Base-by-base conservation (phyloP, 1,284 basidiomycete genomes). In the Rhodotorula mucilaginosa region DNA sequence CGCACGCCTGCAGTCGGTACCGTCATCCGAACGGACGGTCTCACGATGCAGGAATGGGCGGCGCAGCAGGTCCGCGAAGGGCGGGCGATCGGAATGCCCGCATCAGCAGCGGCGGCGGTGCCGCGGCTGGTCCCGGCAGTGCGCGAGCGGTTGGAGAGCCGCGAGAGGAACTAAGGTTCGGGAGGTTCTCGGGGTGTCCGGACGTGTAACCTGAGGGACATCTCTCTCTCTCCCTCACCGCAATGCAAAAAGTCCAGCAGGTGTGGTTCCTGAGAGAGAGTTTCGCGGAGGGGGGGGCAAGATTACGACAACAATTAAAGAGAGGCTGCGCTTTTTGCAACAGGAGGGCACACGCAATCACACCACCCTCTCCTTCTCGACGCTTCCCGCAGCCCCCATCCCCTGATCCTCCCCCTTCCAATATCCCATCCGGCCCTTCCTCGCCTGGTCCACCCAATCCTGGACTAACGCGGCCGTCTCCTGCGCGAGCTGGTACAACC, bases 1-100 rank as follows among this genome's bases (percentile, higher is more conserved):
- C 16, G n/a, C 31, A n/a, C 52, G 4, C 44, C 46, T 21, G 10
- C 48, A 72, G 69, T 74, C 61, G 75, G 75, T 48, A 71, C 73
- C 54, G 75, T 76, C 16, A 76, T 76, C 58, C 73, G 75, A n/a
- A 76, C 75, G 34, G 74, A 75, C 63, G 74, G 74, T 16, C 61
- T 75, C 13, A 73, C 74, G 13, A 75, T 75, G 74, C 60, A 56
- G 47, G 74, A 75, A 34, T 75, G 74, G 74, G 74, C 74, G 8
- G 67, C 64, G 65, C 46, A 34, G 44, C 68, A 73, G 44, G 61
- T 70, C 31, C 62, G 64, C 10, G 65, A 70, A 12, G 66, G 66
- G 0, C 57, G 58, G 16, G 66, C 66, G 31, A 29, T 70, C 51
- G 72, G 68, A 18, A 16, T 67, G 26, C 62, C 71, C 1, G 52